Conservation (phyloP, 345 rosid genomes). For the Rhizophora mangle region DNA sequence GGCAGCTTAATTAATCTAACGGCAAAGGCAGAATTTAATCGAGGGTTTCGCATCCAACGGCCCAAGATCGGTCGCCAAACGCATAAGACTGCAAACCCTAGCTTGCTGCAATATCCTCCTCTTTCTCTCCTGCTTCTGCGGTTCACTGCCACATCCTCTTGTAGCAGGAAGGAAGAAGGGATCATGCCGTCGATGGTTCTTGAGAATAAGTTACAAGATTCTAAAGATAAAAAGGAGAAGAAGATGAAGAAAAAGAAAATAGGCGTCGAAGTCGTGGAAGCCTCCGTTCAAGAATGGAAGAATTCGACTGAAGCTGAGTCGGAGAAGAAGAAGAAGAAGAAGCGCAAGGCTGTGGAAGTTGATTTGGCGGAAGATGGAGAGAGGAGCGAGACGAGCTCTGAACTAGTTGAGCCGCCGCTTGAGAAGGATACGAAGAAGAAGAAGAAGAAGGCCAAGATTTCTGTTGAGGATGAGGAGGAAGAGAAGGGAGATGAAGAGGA, state of each 20-base stretch:
- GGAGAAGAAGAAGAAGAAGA: constrained; percentile 42
- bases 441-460: constrained; percentile 40
- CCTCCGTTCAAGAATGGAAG: constrained; percentile 5
- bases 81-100: constrained; percentile 42
- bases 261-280: constrained; percentile 35
- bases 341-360: constrained; percentile 55
- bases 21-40: constrained; percentile 9
- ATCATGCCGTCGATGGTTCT: constrained; percentile 63
- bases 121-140: constrained; percentile 40
- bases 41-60: constrained; percentile 3
- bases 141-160: neutral
- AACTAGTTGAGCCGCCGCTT: constrained; percentile 51
- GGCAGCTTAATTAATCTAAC: constrained; percentile 33
- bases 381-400: constrained; percentile 75
- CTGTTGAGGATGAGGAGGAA: constrained; percentile 10
- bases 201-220: constrained; percentile 18
- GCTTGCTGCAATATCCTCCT: fast-evolving
- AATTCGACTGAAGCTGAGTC: neutral
- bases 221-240: constrained; percentile 36
- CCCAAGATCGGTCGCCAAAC: constrained; percentile 6
- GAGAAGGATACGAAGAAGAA: constrained; percentile 38
- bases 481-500: constrained; percentile 39
- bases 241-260: constrained; percentile 63
- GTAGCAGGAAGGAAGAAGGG: neutral
- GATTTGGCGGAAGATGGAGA: constrained; percentile 35